These are phyloP conservation scores for Phytophthora agathidicida DNA, from an alignment of 352 stramenopile genomes.

Conservation along the genomic window DNA sequence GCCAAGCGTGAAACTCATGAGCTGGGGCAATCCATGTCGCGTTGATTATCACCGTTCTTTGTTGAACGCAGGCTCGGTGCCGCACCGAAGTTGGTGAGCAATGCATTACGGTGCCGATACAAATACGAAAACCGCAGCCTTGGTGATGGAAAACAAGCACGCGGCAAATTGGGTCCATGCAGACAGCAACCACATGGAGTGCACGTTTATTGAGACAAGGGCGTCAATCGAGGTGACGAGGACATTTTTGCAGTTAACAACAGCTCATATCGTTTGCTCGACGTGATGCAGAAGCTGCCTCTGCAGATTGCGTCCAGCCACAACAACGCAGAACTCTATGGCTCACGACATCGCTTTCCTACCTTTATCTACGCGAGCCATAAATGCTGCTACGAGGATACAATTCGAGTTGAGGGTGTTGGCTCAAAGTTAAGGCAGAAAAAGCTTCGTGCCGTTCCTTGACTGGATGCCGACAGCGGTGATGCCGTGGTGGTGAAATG, in stretches of 20 bases:
- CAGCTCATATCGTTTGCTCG: slow-evolving; percentile 12
- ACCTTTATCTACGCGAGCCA: background rate
- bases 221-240: background rate
- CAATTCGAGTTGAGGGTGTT: background rate
- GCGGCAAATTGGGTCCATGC: slow-evolving; percentile 3
- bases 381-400: too few relatives aligned
- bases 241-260: slow-evolving; percentile 3
- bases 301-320: slow-evolving; percentile 1
- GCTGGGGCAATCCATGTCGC: slow-evolving; percentile 18
- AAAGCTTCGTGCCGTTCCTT: too few relatives aligned
- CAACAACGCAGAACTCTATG: slow-evolving; percentile 4
- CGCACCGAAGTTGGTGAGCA: slow-evolving; percentile 15
- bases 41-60: slow-evolving; percentile 14
- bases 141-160: background rate
- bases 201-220: slow-evolving; percentile 19
- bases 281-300: background rate
- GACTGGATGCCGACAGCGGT: too few relatives aligned
- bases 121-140: slow-evolving; percentile 1
- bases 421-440: too few relatives aligned
- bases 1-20: slow-evolving; percentile 4
- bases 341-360: slow-evolving; percentile 10
- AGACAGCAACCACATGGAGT: slow-evolving; percentile 9
- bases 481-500: slow-evolving; percentile 9
- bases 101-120: slow-evolving; percentile 10
- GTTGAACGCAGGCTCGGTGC: background rate